Evolutionary conservation across 2,329 filamentous ascomycete genomes (phyloP), one percentile per base, ranked within the genome.

Genomic region (Verticillium isaacii): DNA sequence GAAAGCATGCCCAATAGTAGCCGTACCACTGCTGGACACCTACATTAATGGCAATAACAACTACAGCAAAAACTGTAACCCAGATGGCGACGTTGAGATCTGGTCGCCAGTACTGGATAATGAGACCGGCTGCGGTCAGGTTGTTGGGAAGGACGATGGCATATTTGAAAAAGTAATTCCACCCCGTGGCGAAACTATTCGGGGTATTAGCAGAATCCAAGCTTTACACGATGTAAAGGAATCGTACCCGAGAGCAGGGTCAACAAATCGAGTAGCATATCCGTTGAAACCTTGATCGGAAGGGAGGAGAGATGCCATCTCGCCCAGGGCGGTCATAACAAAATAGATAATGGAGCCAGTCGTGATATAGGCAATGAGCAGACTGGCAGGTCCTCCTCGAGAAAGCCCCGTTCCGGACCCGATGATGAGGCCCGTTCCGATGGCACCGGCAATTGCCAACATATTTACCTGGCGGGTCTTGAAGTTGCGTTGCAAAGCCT

Each of bases 311-410:
- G 72, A 64, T 1, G 70, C 68, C 68, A 74, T 72, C 62, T 77
- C 74, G 23, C 74, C 74, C 15, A 76, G 66, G 11, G 72, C 72
- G 15, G 75, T 74, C 79, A 86, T 86, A 68, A 85, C 82, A 17
- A 80, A 81, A 71, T 78, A 86, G 32, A 87, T 81, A 57, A 85
- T 78, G 5, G 79, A 69, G 59, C 75, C 78, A 66, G 82, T 67
- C 68, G 82, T 39, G 14, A 73, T 58, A 58, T 79, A 80, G 5
- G 73, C 73, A 57, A 80, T 74, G 0, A 80, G 63, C 1, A 78
- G 66, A 8, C 72, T 70, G 0, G 68, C 76, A 2, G 77, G 77
- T 1, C 83, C 83, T 57, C 80, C 79, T 5, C 75, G 79, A 1
- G 76, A 72, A 37, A 86, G 73, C 1, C 78, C 76, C 23, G 76